Base-by-base conservation (phyloP, 768 basidiomycete genomes). In the Mycena albidolilacea region DNA sequence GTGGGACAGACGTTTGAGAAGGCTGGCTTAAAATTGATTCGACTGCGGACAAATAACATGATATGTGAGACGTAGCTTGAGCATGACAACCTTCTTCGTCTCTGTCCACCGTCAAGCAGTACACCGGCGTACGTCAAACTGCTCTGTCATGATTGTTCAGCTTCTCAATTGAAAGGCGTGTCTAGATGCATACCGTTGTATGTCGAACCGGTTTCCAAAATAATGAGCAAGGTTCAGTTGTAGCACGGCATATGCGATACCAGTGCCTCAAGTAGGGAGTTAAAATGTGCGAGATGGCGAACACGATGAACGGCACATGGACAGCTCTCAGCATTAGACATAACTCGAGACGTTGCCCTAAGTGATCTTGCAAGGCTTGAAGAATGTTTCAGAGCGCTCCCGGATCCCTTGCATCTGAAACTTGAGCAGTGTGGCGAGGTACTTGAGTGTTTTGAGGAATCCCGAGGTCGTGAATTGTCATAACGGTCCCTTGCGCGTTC, bases 321-420 rank as follows among this genome's bases (percentile, higher is more conserved):
- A 55, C 54, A 55, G 54, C 54, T 55, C 54, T 55, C 54, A 55
- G 50, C 50, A 52, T 52, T 52, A 52, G 50, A 52, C n/a, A 52
- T 17, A 46, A 46, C 46, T 46, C 15, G 15, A 46, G 46, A 46
- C 15, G 46, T 46, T 46, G 46, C 46, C 46, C 46, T 7, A 17
- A 7, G 46, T 17, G 46, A 46, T 46, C 15, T 46, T 46, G 46
- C 46, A 7, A 46, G 46, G 46, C 46, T 46, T 46, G 46, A 46
- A 14, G 15, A 17, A 46, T 46, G 46, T 46, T 46, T 46, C 46
- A 46, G 46, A 5, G 46, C 15, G 46, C 46, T 17, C 46, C 46
- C 11, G 46, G 46, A 46, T 46, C 11, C 15, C 46, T 46, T 46
- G 46, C 46, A 46, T 46, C 15, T 46, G 46, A 46, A 17, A 46